Evolutionary conservation across 371 early-diverging fungal species (phyloP), one percentile per base, ranked within the genome.

Genomic region (Apophysomyces sp.): DNA sequence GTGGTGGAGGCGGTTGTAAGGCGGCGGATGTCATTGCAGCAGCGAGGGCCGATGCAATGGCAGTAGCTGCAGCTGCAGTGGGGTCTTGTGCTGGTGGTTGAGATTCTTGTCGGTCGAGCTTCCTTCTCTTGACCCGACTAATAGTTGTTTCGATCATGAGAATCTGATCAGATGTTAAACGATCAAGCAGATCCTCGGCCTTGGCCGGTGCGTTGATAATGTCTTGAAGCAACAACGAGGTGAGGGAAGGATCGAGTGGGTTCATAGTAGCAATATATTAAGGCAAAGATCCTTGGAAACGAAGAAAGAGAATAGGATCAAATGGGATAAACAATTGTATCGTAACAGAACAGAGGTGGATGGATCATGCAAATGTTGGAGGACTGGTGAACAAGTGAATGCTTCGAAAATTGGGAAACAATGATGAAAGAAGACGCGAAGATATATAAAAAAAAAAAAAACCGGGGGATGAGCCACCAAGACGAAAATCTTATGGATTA

Each of bases 61-160:
- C 67, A 24, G 71, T 34, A 6, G 71, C 61, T 39, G 70, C 57
- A 57, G 31, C 53, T 53, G 16, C 39, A 4, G 36, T 57, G 2
- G 57, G 36, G 21, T 69, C 69, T 51, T 68, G 60, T 34, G 52
- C 40, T 29, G 40, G 5, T 28, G 32, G 16, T 65, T 54, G 24
- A 41, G 16, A 11, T 55, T 54, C 29, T 27, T 69, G 58, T 26
- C 55, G 61, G 18, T 73, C 67, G 36, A 73, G 61, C 55, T 78
- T 79, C 65, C 76, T 67, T 52, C 70, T 69, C 62, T 79, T 79
- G 41, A 74, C 68, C 21, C 73, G 61, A 30, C 59, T 67, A 30
- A 79, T 66, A 16, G 76, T 79, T 28, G 66, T 59, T 57, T 79
- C 76, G 37, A 79, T 74, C 66, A 70, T 62, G 3, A 58, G 55